Evolutionary conservation across 2,329 filamentous ascomycete genomes (phyloP).

Genomic region (Aspergillus candidus): DNA sequence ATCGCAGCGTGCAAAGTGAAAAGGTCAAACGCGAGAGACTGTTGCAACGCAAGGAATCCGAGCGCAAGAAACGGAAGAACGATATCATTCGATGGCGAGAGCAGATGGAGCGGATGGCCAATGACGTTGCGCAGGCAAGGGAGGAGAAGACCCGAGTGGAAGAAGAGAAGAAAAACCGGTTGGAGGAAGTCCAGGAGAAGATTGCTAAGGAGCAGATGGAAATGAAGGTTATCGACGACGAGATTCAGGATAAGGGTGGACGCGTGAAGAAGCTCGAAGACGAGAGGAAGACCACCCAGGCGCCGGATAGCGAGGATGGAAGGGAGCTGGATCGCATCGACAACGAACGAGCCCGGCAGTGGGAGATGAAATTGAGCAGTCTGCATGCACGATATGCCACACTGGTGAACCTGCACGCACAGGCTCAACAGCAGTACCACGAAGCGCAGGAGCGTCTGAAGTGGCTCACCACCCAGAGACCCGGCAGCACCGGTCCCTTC

Average conservation of each 20-base stretch:
- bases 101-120: conserved; percentile 48
- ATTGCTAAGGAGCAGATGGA: conserved; percentile 41
- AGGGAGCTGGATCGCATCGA: conserved; percentile 47
- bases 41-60: conserved; percentile 55
- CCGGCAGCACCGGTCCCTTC: conserved; percentile 35
- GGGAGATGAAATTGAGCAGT: conserved; percentile 40
- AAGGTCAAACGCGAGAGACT: conserved; percentile 68
- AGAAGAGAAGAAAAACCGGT: conserved; percentile 34
- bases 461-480: conserved; percentile 37
- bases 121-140: conserved; percentile 42
- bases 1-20: conserved; percentile 72
- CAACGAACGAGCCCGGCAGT: conserved; percentile 42
- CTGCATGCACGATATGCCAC: conserved; percentile 40
- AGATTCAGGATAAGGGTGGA: conserved; percentile 54
- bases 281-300: conserved; percentile 47
- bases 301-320: conserved; percentile 46
- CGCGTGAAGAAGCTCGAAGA: conserved; percentile 58
- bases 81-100: conserved; percentile 55
- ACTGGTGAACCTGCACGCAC: conserved; percentile 36
- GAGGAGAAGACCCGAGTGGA: conserved; percentile 39
- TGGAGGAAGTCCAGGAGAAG: conserved; percentile 39
- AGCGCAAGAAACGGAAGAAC: conserved; percentile 55
- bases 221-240: conserved; percentile 55
- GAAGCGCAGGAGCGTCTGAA: conserved; percentile 42
- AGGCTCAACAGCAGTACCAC: conserved; percentile 41